A percentile compares a stretch with the other conserved stretches of the same genome.
phyloP scores from a whole-genome alignment of 208 protist species.

The Leptomonas pyrrhocoris region DNA sequence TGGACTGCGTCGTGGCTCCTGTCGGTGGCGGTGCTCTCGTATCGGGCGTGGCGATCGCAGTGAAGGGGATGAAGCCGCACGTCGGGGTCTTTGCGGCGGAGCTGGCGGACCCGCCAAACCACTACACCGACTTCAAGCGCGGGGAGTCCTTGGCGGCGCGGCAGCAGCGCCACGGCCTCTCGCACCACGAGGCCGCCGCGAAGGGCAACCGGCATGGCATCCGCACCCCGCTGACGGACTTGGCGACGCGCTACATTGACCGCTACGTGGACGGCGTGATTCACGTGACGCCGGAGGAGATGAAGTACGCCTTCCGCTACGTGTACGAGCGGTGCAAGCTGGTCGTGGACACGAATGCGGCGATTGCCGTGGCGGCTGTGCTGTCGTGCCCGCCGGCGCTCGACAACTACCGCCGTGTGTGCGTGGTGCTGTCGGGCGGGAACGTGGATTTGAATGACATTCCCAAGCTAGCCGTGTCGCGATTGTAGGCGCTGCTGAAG shows the following conservation, averaged over 20 bases:
- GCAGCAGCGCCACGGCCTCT: background rate
- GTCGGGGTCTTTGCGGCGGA: slow-evolving; percentile 91
- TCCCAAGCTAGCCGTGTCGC: slow-evolving; percentile 36
- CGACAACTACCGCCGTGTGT: slow-evolving; percentile 45
- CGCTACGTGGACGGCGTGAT: slow-evolving; percentile 69
- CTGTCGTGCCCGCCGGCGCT: slow-evolving; percentile 44
- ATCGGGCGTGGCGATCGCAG: slow-evolving; percentile 82
- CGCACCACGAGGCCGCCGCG: background rate
- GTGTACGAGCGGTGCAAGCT: slow-evolving; percentile 83
- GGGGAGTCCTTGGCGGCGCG: slow-evolving; percentile 34
- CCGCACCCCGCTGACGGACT: slow-evolving; percentile 25
- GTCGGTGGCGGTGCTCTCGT: slow-evolving; percentile 90
- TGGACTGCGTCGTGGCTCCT: slow-evolving; percentile 90
- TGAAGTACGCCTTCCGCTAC: slow-evolving; percentile 72
- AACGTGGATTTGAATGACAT: slow-evolving; percentile 65
- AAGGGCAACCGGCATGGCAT: slow-evolving; percentile 19
- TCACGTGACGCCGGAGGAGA: slow-evolving; percentile 53
- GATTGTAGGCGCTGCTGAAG: slow-evolving; percentile 28
- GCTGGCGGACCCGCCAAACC: slow-evolving; percentile 33
- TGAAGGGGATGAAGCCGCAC: slow-evolving; percentile 90
- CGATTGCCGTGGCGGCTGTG: slow-evolving; percentile 75
- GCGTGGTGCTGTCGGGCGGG: slow-evolving; percentile 62
- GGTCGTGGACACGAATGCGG: slow-evolving; percentile 73
- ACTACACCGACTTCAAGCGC: slow-evolving; percentile 47
- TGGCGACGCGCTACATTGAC: slow-evolving; percentile 43